Evolutionary conservation across 176 grass and related monocot genomes (phyloP).

Genomic region (Pontederia paniculata): DNA sequence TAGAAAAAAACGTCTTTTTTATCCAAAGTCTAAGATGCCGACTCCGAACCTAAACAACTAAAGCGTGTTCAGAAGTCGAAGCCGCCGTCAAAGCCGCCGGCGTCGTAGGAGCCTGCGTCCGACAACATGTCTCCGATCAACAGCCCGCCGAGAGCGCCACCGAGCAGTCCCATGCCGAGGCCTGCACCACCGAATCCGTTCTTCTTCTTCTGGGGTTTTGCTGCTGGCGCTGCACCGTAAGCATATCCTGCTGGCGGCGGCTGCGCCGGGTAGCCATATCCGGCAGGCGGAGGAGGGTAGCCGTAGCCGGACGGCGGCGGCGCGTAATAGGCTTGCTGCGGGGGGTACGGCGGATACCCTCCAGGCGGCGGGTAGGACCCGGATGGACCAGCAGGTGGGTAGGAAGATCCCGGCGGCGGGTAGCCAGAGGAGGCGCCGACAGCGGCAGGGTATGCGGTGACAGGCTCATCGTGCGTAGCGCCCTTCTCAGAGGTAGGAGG

Average conservation of each 20-base stretch:
- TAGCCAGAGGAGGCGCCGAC: background rate
- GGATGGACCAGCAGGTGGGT: background rate
- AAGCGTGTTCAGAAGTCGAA: no score
- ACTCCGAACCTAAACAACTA: no score
- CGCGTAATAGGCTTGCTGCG: no score
- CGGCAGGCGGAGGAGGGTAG: no score
- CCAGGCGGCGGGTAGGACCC: slow-evolving; percentile 10
- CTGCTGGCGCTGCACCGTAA: background rate
- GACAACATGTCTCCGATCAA: slow-evolving; percentile 1
- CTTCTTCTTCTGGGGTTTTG: background rate
- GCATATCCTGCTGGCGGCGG: background rate
- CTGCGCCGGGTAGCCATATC: background rate
- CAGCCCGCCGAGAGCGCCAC: background rate
- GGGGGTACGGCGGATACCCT: slow-evolving; percentile 23
- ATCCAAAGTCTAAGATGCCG: no score
- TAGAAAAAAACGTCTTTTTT: no score
- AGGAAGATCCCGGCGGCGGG: background rate
- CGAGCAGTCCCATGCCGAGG: background rate
- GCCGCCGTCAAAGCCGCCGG: background rate
- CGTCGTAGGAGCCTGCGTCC: background rate
- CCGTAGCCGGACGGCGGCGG: background rate
- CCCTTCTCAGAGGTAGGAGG: background rate
- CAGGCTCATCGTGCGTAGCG: background rate
- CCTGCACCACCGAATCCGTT: background rate
- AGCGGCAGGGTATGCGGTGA: background rate